Conservation (phyloP, 345 rosid genomes). For the Hibiscus tridactylites region DNA sequence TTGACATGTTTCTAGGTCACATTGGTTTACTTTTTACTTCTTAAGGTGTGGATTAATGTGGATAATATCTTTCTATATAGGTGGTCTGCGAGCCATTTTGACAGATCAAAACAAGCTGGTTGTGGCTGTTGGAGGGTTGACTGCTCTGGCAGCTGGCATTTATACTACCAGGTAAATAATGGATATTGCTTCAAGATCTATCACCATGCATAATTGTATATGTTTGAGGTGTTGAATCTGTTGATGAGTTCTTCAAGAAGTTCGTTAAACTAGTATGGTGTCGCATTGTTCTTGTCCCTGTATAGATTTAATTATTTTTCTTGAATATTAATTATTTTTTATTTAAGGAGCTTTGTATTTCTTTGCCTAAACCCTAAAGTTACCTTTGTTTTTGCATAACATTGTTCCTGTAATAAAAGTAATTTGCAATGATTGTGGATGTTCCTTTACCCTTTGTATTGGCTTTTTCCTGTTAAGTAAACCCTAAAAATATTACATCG, state of each 20-base stretch:
- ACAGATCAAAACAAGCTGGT: conserved; percentile 95
- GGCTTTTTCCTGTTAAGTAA: neutral
- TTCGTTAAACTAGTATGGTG: neutral
- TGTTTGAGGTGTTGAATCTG: neutral
- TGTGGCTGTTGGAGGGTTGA: conserved; percentile 90
- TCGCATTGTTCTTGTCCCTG: neutral
- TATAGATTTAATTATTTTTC: neutral
- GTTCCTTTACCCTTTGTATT: neutral
- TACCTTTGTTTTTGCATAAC: neutral
- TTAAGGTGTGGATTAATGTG: conserved; percentile 6
- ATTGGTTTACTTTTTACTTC: conserved; percentile 10
- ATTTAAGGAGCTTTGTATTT: neutral
- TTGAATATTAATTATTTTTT: neutral
- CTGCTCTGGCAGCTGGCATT: conserved; percentile 96
- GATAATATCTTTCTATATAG: conserved; percentile 25
- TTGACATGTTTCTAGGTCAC: neutral
- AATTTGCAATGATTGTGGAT: neutral
- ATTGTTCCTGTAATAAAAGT: neutral
- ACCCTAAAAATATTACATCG: too few species aligned
- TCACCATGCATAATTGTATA: neutral
- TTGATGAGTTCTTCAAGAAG: neutral
- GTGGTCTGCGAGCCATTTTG: conserved; percentile 81
- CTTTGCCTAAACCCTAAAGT: neutral
- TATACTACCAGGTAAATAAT: conserved; percentile 79
- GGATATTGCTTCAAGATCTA: neutral